Conservation (phyloP, 257 asterid genomes). For the Jacaranda copaia region DNA sequence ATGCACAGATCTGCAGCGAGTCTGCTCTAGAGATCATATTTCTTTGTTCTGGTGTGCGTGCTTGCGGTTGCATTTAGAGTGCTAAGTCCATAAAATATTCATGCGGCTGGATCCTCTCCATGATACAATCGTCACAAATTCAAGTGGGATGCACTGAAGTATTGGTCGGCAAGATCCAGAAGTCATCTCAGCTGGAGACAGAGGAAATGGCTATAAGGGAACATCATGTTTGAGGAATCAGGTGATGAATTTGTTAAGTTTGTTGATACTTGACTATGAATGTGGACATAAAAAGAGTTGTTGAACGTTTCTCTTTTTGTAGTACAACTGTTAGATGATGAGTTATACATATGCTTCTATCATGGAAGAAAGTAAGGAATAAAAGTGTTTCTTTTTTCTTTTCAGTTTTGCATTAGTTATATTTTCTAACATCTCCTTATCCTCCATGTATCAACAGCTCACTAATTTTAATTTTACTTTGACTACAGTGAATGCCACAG, state of each 20-base stretch:
- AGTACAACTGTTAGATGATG: conserved; percentile 37
- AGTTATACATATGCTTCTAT: conserved; percentile 35
- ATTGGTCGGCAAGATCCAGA: conserved; percentile 21
- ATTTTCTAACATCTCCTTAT: not conserved
- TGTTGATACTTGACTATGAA: conserved; percentile 45
- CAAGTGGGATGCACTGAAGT: conserved; percentile 26
- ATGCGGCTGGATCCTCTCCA: conserved; percentile 4
- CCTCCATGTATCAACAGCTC: conserved; percentile 7
- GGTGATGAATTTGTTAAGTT: conserved; percentile 59
- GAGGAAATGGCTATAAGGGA: conserved; percentile 37
- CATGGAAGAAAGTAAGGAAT: conserved; percentile 45
- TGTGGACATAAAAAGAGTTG: conserved; percentile 36
- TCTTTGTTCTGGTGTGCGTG: conserved; percentile 53
- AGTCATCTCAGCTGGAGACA: conserved; percentile 19
- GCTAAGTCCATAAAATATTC: conserved; percentile 39
- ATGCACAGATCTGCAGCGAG: conserved; percentile 51
- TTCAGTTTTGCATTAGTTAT: not conserved
- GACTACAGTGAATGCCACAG: conserved; percentile 35
- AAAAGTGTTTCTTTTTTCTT: conserved; percentile 24
- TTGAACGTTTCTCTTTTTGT: conserved; percentile 44
- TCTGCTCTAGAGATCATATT: conserved; percentile 43
- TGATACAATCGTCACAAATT: conserved; percentile 12
- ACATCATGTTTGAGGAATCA: conserved; percentile 37
- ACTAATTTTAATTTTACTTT: conserved; percentile 25
- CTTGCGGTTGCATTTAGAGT: conserved; percentile 51